Base-by-base conservation (phyloP, 345 rosid species). In the Salix dunnii region DNA sequence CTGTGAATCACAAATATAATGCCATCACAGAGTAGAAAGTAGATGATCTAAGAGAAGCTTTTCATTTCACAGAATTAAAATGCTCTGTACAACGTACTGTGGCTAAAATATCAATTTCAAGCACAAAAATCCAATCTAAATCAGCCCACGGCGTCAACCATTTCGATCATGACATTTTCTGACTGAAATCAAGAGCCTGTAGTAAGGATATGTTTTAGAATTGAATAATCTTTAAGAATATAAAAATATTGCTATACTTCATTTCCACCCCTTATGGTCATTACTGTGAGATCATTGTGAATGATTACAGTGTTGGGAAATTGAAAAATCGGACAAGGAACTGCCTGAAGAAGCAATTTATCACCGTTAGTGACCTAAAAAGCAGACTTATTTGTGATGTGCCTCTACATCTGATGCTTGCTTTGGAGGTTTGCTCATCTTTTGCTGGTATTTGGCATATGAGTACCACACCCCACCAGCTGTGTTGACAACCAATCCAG, bases 381-480 rank as follows among this genome's bases (percentile, higher is more conserved):
- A n/a, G 49, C 23, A 18, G 30, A 31, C 25, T 82, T 86, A 89
- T 81, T 86, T 91, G 5, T 79, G 78, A 85, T 88, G 91, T 63
- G 97, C 92, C 82, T 91, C 97, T 35, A 89, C 49, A 74, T 90
- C 97, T 36, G 86, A 61, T 40, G 81, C 64, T 51, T 84, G 65
- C 86, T 84, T 94, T 31, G 80, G 83, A 70, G 87, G 82, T 84
- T 89, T 91, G 81, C 77, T 85, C 81, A 77, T 95, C 84, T 87
- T 93, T 81, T 91, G 97, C 81, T 74, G 87, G 80, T 91, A 95
- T 86, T 91, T 93, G 74, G 96, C 88, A 35, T 83, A 89, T 1
- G 99, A 93, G 85, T 95, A 95, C 97, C 99, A 95, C 55, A 95
- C 81, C 18, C 99, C 99, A 73, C 99, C 99, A 33, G 93, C 91